Percentiles rank a stretch among this genome's conserved stretches.
Evolutionary conservation across 2,329 filamentous ascomycete genomes (phyloP).

Genomic region (Phialocephala sp.): DNA sequence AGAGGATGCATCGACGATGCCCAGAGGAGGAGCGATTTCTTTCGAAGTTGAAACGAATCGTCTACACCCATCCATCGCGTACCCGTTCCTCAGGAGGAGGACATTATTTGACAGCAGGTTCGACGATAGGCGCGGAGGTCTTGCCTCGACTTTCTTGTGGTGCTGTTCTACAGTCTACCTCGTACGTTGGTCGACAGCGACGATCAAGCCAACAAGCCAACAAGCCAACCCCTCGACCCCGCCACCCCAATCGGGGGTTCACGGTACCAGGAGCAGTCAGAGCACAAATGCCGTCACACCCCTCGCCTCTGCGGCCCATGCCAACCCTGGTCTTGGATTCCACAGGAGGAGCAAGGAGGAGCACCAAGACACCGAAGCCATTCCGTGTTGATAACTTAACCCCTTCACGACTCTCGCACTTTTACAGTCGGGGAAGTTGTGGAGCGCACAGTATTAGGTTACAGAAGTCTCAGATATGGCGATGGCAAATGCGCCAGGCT

Average conservation of each 20-base stretch:
- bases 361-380: no score
- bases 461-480: no score
- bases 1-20: neutral
- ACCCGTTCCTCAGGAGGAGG: neutral
- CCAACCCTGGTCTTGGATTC: neutral
- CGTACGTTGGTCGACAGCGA: neutral
- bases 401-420: no score
- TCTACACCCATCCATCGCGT: neutral
- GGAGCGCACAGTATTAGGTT: no score
- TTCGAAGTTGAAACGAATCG: neutral
- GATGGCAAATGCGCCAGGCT: neutral
- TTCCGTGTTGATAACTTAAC: no score
- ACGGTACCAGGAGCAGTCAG: neutral
- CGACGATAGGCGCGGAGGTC: no score
- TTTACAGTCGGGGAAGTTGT: no score
- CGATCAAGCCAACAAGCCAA: neutral
- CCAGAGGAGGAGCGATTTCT: neutral
- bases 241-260: neutral
- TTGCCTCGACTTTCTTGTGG: no score
- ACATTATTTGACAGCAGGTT: neutral
- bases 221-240: neutral
- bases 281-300: neutral
- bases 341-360: no score
- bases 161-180: neutral
- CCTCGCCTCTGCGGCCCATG: neutral